Base-by-base conservation (phyloP, 2,329 filamentous ascomycete genomes). In the Venturia oleaginea region DNA sequence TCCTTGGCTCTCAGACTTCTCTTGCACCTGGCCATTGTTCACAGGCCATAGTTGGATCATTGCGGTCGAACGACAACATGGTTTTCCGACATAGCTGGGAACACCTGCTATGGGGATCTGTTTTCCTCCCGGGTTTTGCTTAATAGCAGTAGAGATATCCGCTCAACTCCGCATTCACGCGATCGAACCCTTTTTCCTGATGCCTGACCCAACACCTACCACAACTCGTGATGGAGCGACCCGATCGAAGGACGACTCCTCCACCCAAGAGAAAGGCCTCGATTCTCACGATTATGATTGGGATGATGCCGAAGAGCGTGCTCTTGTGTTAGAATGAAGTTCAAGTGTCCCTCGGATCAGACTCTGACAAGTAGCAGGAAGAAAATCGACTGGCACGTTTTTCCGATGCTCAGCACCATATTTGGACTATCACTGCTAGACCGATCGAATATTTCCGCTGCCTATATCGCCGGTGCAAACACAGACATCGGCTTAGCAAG, bases 301-400 rank as follows among this genome's bases (percentile, higher is more conserved):
- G 43, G 43, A 48, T 27, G 43, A 22, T 7, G 43, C n/a, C 3
- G 43, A 48, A 48, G 43, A 48, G 15, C 43, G 43, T 22, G 43
- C 43, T 48, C 43, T 48, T 48, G 43, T 48, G 43, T 48, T 2
- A 48, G 22, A 22, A 48, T 10, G 4, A 22, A 48, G 7, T 8
- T 48, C 19, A 3, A 22, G n/a, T 10, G 17, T 19, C 17, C 17
- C 17, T 22, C 42, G 19, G 3, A 24, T 15, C 7, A 42, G 15
- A 42, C 3, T 5, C 43, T 48, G 22, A 48, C 22, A 22, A 10
- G 15, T 10, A 10, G 5, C 59, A 61, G 59, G 22, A 38, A 34
- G 70, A 75, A 67, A 71, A 69, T 72, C 22, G 71, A 73, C 48
- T 69, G 57, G 57, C 67, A 70, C 51, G 67, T 73, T n/a, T 63